Conservation (phyloP, 2,329 filamentous ascomycete genomes). For the Seiridium cupressi region DNA sequence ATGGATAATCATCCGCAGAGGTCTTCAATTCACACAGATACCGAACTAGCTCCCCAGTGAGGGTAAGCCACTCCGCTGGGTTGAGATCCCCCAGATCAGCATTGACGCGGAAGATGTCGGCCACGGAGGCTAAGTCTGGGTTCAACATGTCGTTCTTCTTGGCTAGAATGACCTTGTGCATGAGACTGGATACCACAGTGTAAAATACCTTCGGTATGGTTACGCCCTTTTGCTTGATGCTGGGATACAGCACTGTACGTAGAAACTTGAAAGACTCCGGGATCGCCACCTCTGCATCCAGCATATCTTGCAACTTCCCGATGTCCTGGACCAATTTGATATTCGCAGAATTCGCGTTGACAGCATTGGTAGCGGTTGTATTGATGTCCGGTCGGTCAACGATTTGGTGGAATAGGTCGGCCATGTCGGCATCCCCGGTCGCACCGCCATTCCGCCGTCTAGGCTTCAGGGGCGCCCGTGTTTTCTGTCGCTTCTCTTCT, state of each 20-base stretch:
- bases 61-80: slow-evolving; percentile 29
- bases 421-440: slow-evolving; percentile 10
- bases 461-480: not conserved
- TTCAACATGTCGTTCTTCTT: slow-evolving; percentile 29
- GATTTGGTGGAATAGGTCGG: slow-evolving; percentile 26
- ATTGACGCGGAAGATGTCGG: slow-evolving; percentile 34
- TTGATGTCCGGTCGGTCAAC: slow-evolving; percentile 17
- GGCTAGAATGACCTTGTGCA: slow-evolving; percentile 28
- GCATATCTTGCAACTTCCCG: slow-evolving; percentile 26
- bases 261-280: slow-evolving; percentile 21
- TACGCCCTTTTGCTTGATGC: slow-evolving; percentile 18
- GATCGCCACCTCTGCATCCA: slow-evolving; percentile 24
- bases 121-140: slow-evolving; percentile 31
- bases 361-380: slow-evolving; percentile 5
- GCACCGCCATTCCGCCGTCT: not conserved
- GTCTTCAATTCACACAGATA: slow-evolving; percentile 26
- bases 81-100: slow-evolving; percentile 31
- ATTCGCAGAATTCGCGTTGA: slow-evolving; percentile 8
- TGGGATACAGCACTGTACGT: slow-evolving; percentile 27
- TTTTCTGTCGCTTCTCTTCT: not conserved
- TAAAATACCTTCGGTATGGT: slow-evolving; percentile 29
- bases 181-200: slow-evolving; percentile 23
- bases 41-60: slow-evolving; percentile 32
- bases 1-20: slow-evolving; percentile 20
- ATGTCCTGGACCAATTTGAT: slow-evolving; percentile 21